A percentile compares a stretch with the other conserved stretches of the same genome.
Evolutionary conservation across 257 asterid genomes (phyloP).

Genomic region (Nyctanthes arbortristis): DNA sequence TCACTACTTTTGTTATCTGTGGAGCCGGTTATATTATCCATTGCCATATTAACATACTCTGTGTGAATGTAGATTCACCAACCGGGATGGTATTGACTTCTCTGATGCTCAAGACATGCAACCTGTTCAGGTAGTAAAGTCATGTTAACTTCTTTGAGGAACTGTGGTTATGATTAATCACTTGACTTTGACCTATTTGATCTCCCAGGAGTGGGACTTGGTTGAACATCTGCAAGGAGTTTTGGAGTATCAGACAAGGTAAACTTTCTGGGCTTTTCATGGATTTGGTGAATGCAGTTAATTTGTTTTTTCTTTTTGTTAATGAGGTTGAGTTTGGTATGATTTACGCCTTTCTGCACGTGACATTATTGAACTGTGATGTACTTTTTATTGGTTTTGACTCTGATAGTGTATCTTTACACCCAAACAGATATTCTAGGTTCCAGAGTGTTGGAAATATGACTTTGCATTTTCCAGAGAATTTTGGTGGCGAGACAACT

Average conservation of each 20-base stretch:
- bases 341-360: not conserved
- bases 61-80: slow-evolving; percentile 67
- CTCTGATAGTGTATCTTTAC: slow-evolving; percentile 9
- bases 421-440: slow-evolving; percentile 74
- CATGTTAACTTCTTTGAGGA: slow-evolving; percentile 15
- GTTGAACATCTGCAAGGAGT: slow-evolving; percentile 86
- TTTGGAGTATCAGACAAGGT: slow-evolving; percentile 95
- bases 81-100: slow-evolving; percentile 92
- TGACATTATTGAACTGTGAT: not conserved
- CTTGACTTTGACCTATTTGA: slow-evolving; percentile 24
- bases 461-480: slow-evolving; percentile 94
- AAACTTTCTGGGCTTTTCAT: slow-evolving; percentile 21
- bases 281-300: slow-evolving; percentile 13
- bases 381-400: slow-evolving; percentile 8
- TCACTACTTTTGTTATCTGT: not conserved
- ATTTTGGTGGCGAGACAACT: slow-evolving; percentile 86
- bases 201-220: slow-evolving; percentile 92
- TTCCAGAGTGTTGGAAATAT: slow-evolving; percentile 91
- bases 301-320: slow-evolving; percentile 7
- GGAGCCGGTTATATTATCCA: not conserved
- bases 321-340: not conserved
- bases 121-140: slow-evolving; percentile 82
- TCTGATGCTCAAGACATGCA: slow-evolving; percentile 94
- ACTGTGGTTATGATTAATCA: not conserved
- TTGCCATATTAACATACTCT: slow-evolving; percentile 16